Conservation (phyloP, 169 alveolate species). For the Besnoitia besnoiti region DNA sequence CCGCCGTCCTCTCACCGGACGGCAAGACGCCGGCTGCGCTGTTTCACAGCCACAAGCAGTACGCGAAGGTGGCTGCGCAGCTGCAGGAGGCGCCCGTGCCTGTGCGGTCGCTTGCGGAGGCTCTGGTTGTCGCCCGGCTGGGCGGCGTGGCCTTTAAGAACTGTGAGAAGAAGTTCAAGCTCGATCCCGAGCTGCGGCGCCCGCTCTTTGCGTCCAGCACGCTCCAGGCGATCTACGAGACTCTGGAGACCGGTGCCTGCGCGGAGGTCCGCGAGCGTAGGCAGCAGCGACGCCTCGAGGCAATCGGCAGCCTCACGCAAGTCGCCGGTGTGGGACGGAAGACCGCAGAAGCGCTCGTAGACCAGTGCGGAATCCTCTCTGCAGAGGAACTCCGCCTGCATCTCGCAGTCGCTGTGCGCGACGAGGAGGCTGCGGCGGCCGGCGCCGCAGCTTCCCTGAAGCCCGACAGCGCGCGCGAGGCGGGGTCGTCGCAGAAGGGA, state of each 20-base stretch:
- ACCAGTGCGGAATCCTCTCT: neutral
- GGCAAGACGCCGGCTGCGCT: neutral
- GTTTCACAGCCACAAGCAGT: neutral
- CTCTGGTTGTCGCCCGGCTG: slow-evolving; percentile 2
- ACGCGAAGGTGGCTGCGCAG: neutral
- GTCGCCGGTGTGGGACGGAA: neutral
- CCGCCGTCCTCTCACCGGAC: neutral
- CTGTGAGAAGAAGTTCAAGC: neutral
- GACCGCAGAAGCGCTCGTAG: slow-evolving; percentile 16
- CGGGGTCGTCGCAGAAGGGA: neutral
- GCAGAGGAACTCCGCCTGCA: neutral
- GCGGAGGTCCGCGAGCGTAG: neutral
- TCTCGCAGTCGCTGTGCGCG: neutral
- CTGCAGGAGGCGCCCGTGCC: neutral
- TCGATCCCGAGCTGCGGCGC: neutral
- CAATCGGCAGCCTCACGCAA: neutral
- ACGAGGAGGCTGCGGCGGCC: neutral
- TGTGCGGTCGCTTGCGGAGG: slow-evolving; percentile 8
- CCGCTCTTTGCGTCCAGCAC: neutral
- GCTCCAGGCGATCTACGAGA: slow-evolving; percentile 7
- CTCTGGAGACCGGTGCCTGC: neutral
- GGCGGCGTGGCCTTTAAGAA: neutral
- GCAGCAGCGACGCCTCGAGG: neutral
- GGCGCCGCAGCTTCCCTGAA: neutral
- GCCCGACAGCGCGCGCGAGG: neutral